Evolutionary conservation across 768 basidiomycete species (phyloP), one percentile per base, ranked within the genome.

Genomic region (Podaxis pistillaris): DNA sequence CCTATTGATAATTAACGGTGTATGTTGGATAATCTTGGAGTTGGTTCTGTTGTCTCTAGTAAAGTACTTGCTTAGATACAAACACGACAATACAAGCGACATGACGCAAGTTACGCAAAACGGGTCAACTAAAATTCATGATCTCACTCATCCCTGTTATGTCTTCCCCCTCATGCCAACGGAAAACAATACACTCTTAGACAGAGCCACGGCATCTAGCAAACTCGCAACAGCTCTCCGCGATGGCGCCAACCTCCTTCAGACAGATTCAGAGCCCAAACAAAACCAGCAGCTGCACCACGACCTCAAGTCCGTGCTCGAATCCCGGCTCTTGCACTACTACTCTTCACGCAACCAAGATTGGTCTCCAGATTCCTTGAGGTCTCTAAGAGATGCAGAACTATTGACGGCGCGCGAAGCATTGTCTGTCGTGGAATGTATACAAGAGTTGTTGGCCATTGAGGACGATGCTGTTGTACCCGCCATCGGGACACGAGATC

Each of bases 401-500:
- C 70, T 83, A 24, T 71, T 75, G 61, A 87, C 87, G 3, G 88
- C 86, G 17, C 75, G 73, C 41, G 83, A 84, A 68, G 82, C 88
- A 1, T 72, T 91, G 17, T 71, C 70, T 36, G 73, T 85, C 19
- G 63, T 90, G 5, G 73, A 79, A 64, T 72, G 74, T 8, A 74
- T 86, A 26, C 64, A 63, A 40, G 37, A 33, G 26, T 55, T 63
- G 22, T 44, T 51, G 24, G 55, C 55, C 19, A 59, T 60, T 55
- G 50, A 66, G 46, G 60, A 53, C 53, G 51, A 67, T 24, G 50
- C 24, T 33, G 50, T 38, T 37, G 62, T 62, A 47, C 78, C 80
- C 36, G 68, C 76, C 12, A 75, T 93, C 60, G 91, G 90, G 0
- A 83, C 87, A 1, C 83, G 88, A 56, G 91, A 94, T 72, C 71